These are phyloP conservation scores for Eucalyptus pauciflora DNA, from an alignment of 345 rosid species.

Conservation along the genomic window DNA sequence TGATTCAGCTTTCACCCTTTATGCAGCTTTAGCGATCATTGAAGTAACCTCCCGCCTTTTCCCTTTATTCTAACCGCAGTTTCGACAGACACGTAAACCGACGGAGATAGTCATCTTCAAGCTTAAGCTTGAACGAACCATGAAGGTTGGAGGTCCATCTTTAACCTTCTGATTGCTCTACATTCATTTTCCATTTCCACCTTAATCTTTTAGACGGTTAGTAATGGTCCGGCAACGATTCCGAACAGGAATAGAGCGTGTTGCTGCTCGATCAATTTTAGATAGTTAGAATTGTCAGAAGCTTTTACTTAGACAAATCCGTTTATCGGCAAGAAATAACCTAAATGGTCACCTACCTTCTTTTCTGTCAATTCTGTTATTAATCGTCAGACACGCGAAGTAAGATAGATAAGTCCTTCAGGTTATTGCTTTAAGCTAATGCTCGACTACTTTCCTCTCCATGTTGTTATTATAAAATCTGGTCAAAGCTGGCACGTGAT, in stretches of 20 bases:
- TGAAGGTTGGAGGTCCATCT: not conserved
- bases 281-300: not conserved
- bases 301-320: not conserved
- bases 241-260: not conserved
- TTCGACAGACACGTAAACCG: not conserved
- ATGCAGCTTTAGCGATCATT: not conserved
- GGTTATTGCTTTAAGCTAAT: not conserved
- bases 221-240: not conserved
- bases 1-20: not conserved
- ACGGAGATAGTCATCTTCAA: not conserved
- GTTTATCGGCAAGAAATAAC: not conserved
- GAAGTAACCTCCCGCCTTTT: not conserved
- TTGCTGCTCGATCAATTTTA: not conserved
- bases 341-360: not conserved
- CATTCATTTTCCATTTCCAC: not conserved
- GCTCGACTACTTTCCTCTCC: not conserved
- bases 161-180: not conserved
- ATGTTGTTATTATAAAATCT: not conserved
- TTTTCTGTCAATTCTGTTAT: not conserved
- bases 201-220: not conserved
- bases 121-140: not conserved
- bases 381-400: not conserved
- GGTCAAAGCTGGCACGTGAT: not conserved
- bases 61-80: not conserved
- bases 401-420: not conserved